Percentiles rank a stretch among this genome's conserved stretches.
phyloP scores from a whole-genome alignment of 495 filamentous ascomycete genomes.

The Neurospora sp. region DNA sequence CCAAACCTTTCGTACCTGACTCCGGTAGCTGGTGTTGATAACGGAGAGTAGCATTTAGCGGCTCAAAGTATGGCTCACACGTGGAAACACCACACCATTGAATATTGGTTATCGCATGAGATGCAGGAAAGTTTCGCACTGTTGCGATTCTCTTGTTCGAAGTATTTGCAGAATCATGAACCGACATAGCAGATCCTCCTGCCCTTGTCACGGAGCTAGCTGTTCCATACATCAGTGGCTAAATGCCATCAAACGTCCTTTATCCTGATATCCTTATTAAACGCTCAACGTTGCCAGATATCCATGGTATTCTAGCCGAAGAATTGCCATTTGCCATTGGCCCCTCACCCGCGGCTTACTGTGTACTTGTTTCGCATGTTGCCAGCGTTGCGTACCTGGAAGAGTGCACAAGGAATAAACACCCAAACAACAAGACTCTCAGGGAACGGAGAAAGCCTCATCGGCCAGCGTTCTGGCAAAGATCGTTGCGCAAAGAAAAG shows the following conservation, averaged over 20 bases:
- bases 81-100: neutral
- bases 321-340: neutral
- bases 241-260: neutral
- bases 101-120: neutral
- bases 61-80: neutral
- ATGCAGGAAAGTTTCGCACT: neutral
- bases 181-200: neutral
- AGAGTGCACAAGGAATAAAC: neutral
- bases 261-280: conserved; percentile 3
- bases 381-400: neutral
- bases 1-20: neutral
- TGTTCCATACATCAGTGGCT: neutral
- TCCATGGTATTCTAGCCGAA: neutral
- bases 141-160: neutral
- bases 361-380: neutral
- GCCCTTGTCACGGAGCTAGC: neutral
- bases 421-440: neutral
- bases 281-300: neutral
- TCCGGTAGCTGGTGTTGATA: neutral
- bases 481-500: neutral
- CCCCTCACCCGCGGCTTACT: neutral
- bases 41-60: neutral
- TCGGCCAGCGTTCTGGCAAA: neutral
- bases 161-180: neutral
- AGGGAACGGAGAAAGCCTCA: neutral